These are phyloP conservation scores for Candida broadrunensis DNA, from an alignment of 805 yeast species.

Conservation along the genomic window DNA sequence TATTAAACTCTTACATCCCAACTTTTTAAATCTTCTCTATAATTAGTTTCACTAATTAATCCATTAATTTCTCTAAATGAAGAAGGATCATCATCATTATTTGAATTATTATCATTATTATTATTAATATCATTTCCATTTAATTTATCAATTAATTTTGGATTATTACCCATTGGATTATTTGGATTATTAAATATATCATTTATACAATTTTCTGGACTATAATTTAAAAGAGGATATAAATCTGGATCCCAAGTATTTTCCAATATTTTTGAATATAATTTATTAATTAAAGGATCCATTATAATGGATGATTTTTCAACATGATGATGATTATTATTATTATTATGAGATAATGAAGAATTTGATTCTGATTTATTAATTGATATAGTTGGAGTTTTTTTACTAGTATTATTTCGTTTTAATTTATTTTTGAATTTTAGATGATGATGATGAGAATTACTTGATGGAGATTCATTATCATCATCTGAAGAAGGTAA, in stretches of 20 bases:
- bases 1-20: conserved; percentile 17
- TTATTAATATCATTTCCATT: background rate
- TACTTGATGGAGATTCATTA: background rate
- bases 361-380: background rate
- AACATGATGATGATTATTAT: background rate
- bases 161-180: conserved; percentile 37
- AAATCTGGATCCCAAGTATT: conserved; percentile 58
- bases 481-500: background rate
- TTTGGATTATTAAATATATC: conserved; percentile 73
- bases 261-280: conserved; percentile 55
- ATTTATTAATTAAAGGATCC: conserved; percentile 48
- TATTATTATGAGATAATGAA: background rate
- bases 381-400: background rate
- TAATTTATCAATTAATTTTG: conserved; percentile 1
- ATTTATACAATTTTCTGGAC: conserved; percentile 69
- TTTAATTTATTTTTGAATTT: background rate
- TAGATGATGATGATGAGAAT: background rate
- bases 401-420: background rate
- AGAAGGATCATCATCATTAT: conserved; percentile 19
- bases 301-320: conserved; percentile 19
- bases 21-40: conserved; percentile 35
- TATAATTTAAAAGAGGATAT: conserved; percentile 44
- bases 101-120: conserved; percentile 8
- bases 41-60: conserved; percentile 32
- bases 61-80: conserved; percentile 30